phyloP scores from a whole-genome alignment of 2,329 filamentous ascomycete genomes.

The Dactylellina cionopaga region DNA sequence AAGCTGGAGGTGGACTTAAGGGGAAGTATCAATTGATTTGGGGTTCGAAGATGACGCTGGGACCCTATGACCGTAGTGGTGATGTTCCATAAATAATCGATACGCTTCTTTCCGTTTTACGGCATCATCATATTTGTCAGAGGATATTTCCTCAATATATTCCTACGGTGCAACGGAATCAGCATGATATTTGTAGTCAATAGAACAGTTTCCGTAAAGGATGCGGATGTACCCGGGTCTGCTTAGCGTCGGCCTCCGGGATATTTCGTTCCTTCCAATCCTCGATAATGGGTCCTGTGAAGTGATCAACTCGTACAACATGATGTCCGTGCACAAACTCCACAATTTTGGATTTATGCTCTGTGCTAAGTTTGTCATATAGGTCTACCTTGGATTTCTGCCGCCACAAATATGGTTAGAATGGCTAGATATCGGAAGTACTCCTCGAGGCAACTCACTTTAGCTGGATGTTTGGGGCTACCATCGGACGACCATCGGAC shows the following conservation, averaged over 20 bases:
- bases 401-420: not conserved
- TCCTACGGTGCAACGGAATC: conserved; percentile 13
- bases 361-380: conserved; percentile 23
- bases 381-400: conserved; percentile 21
- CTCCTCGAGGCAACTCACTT: too few species aligned
- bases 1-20: not conserved
- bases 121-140: conserved; percentile 21
- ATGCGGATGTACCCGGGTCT: conserved; percentile 35
- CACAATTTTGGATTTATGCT: conserved; percentile 28
- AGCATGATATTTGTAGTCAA: not conserved
- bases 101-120: conserved; percentile 41
- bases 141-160: conserved; percentile 38
- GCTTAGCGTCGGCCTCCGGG: conserved; percentile 40
- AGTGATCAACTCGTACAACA: conserved; percentile 46
- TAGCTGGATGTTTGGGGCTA: conserved; percentile 22
- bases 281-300: conserved; percentile 42
- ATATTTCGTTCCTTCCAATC: conserved; percentile 47
- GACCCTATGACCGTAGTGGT: conserved; percentile 45
- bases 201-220: not conserved
- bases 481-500: conserved; percentile 35
- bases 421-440: not conserved
- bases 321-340: conserved; percentile 42
- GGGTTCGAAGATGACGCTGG: conserved; percentile 1
- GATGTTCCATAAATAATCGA: conserved; percentile 44
- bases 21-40: not conserved